phyloP scores from a whole-genome alignment of 2,329 filamentous ascomycete genomes.

The Moelleriella libera region DNA sequence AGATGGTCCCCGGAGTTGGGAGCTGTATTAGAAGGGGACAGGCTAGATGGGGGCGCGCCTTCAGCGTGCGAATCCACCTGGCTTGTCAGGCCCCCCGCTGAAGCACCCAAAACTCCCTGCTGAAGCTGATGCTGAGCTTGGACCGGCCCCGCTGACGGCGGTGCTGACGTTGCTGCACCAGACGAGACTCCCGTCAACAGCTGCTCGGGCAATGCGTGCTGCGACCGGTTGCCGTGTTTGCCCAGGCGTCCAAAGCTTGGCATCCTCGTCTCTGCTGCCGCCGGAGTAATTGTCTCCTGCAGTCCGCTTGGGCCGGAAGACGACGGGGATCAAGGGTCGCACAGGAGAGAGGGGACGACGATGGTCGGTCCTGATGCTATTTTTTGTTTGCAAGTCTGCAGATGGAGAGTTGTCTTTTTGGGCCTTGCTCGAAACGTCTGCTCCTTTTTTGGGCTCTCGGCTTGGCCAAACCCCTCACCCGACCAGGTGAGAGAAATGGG shows the following conservation, averaged over 20 bases:
- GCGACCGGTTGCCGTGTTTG: conserved; percentile 42
- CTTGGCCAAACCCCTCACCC: conserved; percentile 4
- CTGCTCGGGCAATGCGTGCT: conserved; percentile 37
- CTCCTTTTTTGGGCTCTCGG: conserved; percentile 3
- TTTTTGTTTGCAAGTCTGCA: conserved; percentile 4
- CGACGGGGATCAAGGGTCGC: neutral
- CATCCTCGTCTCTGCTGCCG: conserved; percentile 21
- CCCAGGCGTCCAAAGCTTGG: conserved; percentile 38
- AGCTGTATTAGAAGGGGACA: conserved; percentile 27
- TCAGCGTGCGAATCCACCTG: conserved; percentile 16
- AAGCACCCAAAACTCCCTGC: neutral
- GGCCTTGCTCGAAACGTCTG: conserved; percentile 1
- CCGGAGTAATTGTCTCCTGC: neutral
- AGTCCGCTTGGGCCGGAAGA: neutral
- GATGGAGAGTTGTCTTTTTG: conserved; percentile 4
- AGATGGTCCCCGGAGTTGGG: conserved; percentile 28
- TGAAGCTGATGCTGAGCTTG: conserved; percentile 1
- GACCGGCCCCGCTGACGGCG: neutral
- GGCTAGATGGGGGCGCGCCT: conserved; percentile 28
- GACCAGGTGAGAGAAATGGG: neutral
- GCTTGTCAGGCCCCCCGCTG: conserved; percentile 5
- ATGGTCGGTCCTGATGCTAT: conserved; percentile 3
- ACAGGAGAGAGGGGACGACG: neutral
- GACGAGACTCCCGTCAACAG: conserved; percentile 18
- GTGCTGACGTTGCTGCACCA: conserved; percentile 6